These are phyloP conservation scores for Elsinoe necatrix DNA, from an alignment of 2,329 filamentous ascomycete species.

Conservation along the genomic window DNA sequence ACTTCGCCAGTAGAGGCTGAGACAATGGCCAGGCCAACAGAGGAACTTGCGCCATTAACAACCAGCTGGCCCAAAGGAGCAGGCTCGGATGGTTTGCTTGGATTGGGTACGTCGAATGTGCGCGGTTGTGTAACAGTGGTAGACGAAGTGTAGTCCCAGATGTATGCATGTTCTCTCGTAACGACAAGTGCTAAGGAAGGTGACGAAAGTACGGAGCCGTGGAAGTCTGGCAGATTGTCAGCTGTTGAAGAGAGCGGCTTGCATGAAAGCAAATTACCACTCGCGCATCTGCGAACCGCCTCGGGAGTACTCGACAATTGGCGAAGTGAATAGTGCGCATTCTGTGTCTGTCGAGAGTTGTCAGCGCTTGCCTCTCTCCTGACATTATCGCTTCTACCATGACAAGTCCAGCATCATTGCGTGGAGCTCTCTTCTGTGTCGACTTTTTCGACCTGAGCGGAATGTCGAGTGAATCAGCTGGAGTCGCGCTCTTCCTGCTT, in stretches of 20 bases:
- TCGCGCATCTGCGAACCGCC: slow-evolving; percentile 17
- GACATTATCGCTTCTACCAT: slow-evolving; percentile 17
- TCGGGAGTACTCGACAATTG: slow-evolving; percentile 70
- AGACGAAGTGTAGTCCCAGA: slow-evolving; percentile 75
- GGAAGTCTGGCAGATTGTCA: slow-evolving; percentile 25
- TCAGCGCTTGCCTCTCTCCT: neutral
- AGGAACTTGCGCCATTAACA: slow-evolving; percentile 65
- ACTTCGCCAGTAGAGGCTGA: slow-evolving; percentile 78
- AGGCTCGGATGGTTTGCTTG: slow-evolving; percentile 58
- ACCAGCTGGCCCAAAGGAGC: slow-evolving; percentile 78
- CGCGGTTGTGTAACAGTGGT: slow-evolving; percentile 64
- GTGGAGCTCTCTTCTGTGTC: slow-evolving; percentile 22
- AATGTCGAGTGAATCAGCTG: slow-evolving; percentile 28
- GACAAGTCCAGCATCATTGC: slow-evolving; percentile 28
- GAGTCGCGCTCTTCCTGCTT: slow-evolving; percentile 14
- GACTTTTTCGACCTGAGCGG: slow-evolving; percentile 33
- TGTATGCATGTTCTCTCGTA: slow-evolving; percentile 70
- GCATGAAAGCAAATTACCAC: slow-evolving; percentile 1
- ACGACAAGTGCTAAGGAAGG: slow-evolving; percentile 68
- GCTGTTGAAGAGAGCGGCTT: neutral
- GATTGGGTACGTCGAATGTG: slow-evolving; percentile 68
- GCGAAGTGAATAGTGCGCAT: slow-evolving; percentile 74
- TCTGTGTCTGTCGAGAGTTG: slow-evolving; percentile 56
- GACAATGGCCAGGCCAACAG: slow-evolving; percentile 75
- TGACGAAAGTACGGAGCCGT: slow-evolving; percentile 46